Percentiles rank a stretch among this genome's conserved stretches.
Evolutionary conservation across 2,329 filamentous ascomycete genomes (phyloP).

Genomic region (Pseudogymnoascus sp.): DNA sequence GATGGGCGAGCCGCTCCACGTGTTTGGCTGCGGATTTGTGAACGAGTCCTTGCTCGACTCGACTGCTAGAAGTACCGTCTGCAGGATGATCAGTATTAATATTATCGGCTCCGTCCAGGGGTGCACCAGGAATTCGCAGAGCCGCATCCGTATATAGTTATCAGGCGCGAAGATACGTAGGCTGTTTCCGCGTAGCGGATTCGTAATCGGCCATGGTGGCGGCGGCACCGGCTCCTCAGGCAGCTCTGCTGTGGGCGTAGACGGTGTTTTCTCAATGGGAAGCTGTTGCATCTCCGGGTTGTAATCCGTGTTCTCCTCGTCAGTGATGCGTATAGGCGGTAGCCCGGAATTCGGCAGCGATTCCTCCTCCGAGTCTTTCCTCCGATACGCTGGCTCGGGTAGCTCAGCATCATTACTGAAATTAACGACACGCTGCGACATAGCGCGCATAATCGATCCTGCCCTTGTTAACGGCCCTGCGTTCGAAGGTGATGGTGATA

Average conservation of each 20-base stretch:
- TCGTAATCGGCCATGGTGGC: slow-evolving; percentile 41
- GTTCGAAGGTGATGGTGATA: slow-evolving; percentile 51
- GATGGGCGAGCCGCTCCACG: slow-evolving; percentile 51
- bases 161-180: slow-evolving; percentile 77
- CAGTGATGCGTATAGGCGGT: neutral
- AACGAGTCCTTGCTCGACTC: slow-evolving; percentile 70
- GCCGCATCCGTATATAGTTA: slow-evolving; percentile 60
- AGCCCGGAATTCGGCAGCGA: neutral
- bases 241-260: neutral
- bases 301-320: slow-evolving; percentile 6
- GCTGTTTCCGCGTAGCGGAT: slow-evolving; percentile 79
- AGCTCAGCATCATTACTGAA: slow-evolving; percentile 87
- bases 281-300: neutral
- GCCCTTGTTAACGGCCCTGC: slow-evolving; percentile 59
- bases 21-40: slow-evolving; percentile 45
- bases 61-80: slow-evolving; percentile 79
- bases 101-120: slow-evolving; percentile 81
- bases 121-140: slow-evolving; percentile 81
- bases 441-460: slow-evolving; percentile 68
- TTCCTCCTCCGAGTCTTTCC: slow-evolving; percentile 22
- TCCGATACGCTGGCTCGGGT: slow-evolving; percentile 53
- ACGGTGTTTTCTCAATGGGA: slow-evolving; percentile 13
- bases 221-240: slow-evolving; percentile 8
- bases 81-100: slow-evolving; percentile 76
- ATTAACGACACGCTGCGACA: slow-evolving; percentile 97